These are phyloP conservation scores for Neofusicoccum ribis DNA, from an alignment of 2,329 filamentous ascomycete genomes.

Conservation along the genomic window DNA sequence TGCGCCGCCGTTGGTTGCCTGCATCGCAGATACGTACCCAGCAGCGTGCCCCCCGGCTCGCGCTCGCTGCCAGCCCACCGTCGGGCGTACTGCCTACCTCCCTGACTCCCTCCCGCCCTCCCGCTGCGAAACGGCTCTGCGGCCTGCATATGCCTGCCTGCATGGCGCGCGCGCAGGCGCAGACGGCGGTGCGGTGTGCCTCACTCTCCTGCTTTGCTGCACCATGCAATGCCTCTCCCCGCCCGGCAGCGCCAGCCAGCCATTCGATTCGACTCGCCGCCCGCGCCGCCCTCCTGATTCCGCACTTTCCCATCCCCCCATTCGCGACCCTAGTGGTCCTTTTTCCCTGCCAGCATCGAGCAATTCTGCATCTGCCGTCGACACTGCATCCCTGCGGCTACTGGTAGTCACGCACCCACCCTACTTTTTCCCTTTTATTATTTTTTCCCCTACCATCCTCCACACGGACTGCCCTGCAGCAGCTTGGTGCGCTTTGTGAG, in stretches of 20 bases:
- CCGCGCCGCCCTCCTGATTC: neutral
- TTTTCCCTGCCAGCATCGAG: too few relatives aligned
- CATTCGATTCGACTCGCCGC: neutral
- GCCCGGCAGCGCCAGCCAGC: neutral
- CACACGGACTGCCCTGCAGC: neutral
- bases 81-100: neutral
- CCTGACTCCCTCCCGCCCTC: neutral
- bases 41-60: too few relatives aligned
- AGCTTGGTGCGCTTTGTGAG: neutral
- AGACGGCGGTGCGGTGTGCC: neutral
- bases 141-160: conserved; percentile 3
- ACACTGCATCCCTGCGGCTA: neutral
- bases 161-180: neutral
- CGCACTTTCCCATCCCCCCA: neutral
- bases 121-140: conserved; percentile 3
- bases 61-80: too few relatives aligned
- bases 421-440: neutral
- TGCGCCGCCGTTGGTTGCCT: neutral
- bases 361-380: too few relatives aligned
- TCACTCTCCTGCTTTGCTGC: neutral
- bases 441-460: neutral
- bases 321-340: too few relatives aligned
- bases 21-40: neutral
- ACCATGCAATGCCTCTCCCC: neutral
- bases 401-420: neutral